Percentiles rank a stretch among this genome's conserved stretches.
phyloP scores from a whole-genome alignment of 179 eudicot species.

The Dionaea muscipula region DNA sequence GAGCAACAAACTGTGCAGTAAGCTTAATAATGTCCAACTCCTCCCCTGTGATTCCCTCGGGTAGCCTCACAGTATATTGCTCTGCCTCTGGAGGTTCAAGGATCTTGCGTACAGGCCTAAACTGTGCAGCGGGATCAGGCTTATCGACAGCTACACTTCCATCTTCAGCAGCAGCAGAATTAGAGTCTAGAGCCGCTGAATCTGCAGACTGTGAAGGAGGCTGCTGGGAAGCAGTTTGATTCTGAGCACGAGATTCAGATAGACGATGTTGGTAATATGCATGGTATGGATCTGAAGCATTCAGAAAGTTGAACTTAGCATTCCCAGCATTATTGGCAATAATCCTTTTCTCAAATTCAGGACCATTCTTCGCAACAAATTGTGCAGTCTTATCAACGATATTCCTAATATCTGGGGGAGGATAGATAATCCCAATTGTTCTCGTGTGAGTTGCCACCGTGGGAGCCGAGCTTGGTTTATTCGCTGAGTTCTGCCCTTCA shows the following conservation, averaged over 20 bases:
- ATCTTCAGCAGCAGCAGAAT: slow-evolving; percentile 25
- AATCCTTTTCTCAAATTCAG: slow-evolving; percentile 79
- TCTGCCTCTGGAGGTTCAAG: slow-evolving; percentile 90
- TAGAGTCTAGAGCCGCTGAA: slow-evolving; percentile 24
- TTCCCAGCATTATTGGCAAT: slow-evolving; percentile 68
- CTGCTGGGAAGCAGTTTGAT: slow-evolving; percentile 31
- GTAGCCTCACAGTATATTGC: slow-evolving; percentile 79
- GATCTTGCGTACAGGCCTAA: slow-evolving; percentile 59
- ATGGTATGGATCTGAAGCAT: slow-evolving; percentile 78
- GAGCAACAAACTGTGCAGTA: slow-evolving; percentile 85
- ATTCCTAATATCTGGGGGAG: slow-evolving; percentile 79
- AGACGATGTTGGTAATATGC: slow-evolving; percentile 83
- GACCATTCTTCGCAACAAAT: slow-evolving; percentile 85
- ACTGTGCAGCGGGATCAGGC: slow-evolving; percentile 55
- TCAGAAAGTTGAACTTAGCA: slow-evolving; percentile 69
- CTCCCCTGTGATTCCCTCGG: slow-evolving; percentile 93
- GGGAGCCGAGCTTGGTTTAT: slow-evolving; percentile 24
- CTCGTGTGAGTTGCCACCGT: slow-evolving; percentile 64
- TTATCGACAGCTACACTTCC: slow-evolving; percentile 35
- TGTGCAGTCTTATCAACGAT: slow-evolving; percentile 81
- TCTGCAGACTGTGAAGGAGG: slow-evolving; percentile 31
- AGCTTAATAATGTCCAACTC: slow-evolving; percentile 84
- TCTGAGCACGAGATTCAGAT: slow-evolving; percentile 60
- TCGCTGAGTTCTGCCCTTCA: slow-evolving; percentile 26
- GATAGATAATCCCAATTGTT: slow-evolving; percentile 79